A percentile compares a stretch with the other conserved stretches of the same genome.
phyloP scores from a whole-genome alignment of 495 filamentous ascomycete species.

The Podospora australis region DNA sequence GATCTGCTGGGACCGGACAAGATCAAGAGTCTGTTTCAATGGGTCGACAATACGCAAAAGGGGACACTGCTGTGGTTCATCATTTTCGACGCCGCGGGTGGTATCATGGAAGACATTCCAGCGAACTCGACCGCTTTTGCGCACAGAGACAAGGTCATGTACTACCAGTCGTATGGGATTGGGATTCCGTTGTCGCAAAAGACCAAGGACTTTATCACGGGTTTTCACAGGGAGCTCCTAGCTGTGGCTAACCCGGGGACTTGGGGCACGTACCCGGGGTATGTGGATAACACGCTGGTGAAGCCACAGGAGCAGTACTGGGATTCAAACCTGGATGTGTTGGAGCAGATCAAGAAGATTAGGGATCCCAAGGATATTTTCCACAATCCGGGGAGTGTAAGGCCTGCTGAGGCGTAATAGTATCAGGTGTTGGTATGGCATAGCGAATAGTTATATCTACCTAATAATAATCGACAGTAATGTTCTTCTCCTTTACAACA shows the following conservation, averaged over 20 bases:
- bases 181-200: slow-evolving; percentile 39
- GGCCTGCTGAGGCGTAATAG: slow-evolving; percentile 15
- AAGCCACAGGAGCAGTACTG: slow-evolving; percentile 52
- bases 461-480: no score
- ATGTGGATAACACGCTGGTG: slow-evolving; percentile 57
- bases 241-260: slow-evolving; percentile 23
- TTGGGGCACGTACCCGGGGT: slow-evolving; percentile 60
- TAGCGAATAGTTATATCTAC: no score
- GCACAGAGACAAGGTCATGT: slow-evolving; percentile 53
- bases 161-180: slow-evolving; percentile 53
- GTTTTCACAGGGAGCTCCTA: slow-evolving; percentile 38
- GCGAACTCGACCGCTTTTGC: slow-evolving; percentile 49
- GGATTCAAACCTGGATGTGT: slow-evolving; percentile 40
- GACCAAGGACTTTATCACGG: slow-evolving; percentile 41
- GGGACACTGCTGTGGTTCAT: slow-evolving; percentile 48
- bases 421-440: no score
- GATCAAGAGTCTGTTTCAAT: slow-evolving; percentile 43
- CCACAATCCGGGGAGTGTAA: slow-evolving; percentile 59
- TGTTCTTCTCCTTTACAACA: no score
- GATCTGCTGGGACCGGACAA: slow-evolving; percentile 35
- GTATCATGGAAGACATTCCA: slow-evolving; percentile 41
- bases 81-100: slow-evolving; percentile 52
- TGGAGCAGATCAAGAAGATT: slow-evolving; percentile 46
- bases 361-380: slow-evolving; percentile 53
- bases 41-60: slow-evolving; percentile 43